Evolutionary conservation across 306 rosid species (phyloP).

Genomic region (Alnus glutinosa): DNA sequence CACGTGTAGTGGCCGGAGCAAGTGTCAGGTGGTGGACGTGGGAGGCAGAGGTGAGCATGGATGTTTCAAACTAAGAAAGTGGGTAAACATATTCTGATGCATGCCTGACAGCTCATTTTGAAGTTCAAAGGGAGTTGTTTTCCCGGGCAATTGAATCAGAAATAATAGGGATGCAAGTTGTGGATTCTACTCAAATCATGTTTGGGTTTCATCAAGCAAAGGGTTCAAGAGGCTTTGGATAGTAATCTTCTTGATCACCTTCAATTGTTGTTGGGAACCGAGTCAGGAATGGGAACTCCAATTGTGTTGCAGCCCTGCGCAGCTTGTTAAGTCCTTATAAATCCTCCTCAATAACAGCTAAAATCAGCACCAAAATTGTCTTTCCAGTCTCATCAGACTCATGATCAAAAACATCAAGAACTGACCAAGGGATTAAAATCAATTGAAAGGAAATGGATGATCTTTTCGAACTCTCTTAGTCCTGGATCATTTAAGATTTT

Average conservation of each 20-base stretch:
- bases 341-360: constrained; percentile 38
- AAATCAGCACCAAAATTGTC: constrained; percentile 70
- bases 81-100: constrained; percentile 54
- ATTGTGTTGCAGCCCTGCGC: too few relatives aligned
- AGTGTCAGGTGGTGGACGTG: too few relatives aligned
- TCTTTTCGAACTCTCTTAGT: background rate
- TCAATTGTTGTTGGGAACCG: constrained; percentile 81
- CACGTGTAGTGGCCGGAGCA: too few relatives aligned
- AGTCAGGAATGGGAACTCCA: too few relatives aligned
- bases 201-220: constrained; percentile 15
- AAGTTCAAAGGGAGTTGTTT: constrained; percentile 95
- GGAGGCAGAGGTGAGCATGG: too few relatives aligned
- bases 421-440: background rate
- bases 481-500: background rate
- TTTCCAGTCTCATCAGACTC: constrained; percentile 45
- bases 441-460: background rate
- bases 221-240: too few relatives aligned
- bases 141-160: constrained; percentile 90
- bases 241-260: constrained; percentile 67
- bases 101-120: constrained; percentile 81
- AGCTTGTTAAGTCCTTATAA: too few relatives aligned
- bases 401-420: too few relatives aligned
- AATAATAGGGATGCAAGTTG: constrained; percentile 89
- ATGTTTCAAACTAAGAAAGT: too few relatives aligned
- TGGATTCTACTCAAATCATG: constrained; percentile 83